Evolutionary conservation across 371 early-diverging fungal genomes (phyloP), one percentile per base, ranked within the genome.

Genomic region (Entomophthora muscae): DNA sequence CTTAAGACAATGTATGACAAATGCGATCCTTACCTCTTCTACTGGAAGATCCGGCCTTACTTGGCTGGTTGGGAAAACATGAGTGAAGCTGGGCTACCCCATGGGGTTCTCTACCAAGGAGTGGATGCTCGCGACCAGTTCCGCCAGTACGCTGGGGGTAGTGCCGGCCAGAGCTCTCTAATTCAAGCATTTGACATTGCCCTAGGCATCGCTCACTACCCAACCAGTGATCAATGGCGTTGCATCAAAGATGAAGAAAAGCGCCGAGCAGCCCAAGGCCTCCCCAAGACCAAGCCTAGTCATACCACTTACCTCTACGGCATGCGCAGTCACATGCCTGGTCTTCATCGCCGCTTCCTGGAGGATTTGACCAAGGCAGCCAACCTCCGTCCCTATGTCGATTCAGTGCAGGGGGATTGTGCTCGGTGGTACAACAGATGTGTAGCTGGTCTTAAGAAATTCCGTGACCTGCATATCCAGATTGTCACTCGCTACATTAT

Each of bases 11-110:
- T 98, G 94, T 89, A 84, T 70, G 95, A 95, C 69, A 83, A 84
- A 61, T 88, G 90, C 71, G 96, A 95, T 68, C 94, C 97, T 0
- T 87, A 92, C 67, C 84, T 95, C 61, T 98, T 98, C 73, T 95
- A 90, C 75, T 84, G 90, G 85, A 87, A 93, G 68, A 86, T 93
- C 63, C 82, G 97, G 32, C 85, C 85, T 31, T 98, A 89, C 73
- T 71, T 92, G 65, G 89, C 90, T 3, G 98, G 97, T 1, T 95
- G 94, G 92, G 86, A 88, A 67, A 89, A 92, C 70, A 85, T 88
- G 79, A 83, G 82, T 30, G 86, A 89, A 66, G 88, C 86, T 29
- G 88, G 88, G 0, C 70, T 93, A 60, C 91, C 91, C 1, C 67
- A 86, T 57, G 95, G 95, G 23, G 70, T 94, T 13, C 79, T 89